These are phyloP conservation scores for Salix suchowensis DNA, from an alignment of 345 rosid genomes.

Conservation along the genomic window DNA sequence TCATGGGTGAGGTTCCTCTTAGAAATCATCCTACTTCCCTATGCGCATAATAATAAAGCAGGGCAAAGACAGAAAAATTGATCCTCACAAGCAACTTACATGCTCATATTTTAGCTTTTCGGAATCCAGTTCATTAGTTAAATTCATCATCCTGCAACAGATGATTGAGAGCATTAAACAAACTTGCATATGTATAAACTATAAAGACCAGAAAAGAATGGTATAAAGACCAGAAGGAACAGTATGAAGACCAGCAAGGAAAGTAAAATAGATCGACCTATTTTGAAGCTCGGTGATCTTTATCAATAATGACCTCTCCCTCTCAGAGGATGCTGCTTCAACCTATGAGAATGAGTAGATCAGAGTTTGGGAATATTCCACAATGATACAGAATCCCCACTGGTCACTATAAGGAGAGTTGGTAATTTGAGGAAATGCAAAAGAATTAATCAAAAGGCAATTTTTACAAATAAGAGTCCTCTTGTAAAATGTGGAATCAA, in stretches of 20 bases:
- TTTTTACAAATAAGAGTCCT: neutral
- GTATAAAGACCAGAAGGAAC: no score
- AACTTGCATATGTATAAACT: neutral
- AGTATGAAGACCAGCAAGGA: neutral
- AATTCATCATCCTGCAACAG: slow-evolving; percentile 57
- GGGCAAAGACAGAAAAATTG: neutral
- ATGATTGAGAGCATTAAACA: slow-evolving; percentile 5
- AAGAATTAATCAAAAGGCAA: neutral
- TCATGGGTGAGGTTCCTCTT: neutral
- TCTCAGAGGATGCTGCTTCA: slow-evolving; percentile 54
- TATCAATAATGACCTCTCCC: slow-evolving; percentile 59
- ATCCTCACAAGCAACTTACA: slow-evolving; percentile 40
- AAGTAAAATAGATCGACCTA: slow-evolving; percentile 27
- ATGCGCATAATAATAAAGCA: neutral
- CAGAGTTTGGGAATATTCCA: neutral
- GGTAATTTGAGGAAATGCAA: neutral
- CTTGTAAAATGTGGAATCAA: neutral
- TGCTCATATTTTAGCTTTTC: slow-evolving; percentile 64
- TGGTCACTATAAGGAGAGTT: neutral
- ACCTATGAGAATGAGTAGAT: slow-evolving; percentile 40
- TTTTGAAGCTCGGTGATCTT: slow-evolving; percentile 72
- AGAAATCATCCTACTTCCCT: neutral
- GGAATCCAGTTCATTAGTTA: slow-evolving; percentile 67
- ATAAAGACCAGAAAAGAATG: no score
- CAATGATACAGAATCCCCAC: neutral